Evolutionary conservation across 805 yeast genomes (phyloP).

Genomic region (Saturnispora besseyi): DNA sequence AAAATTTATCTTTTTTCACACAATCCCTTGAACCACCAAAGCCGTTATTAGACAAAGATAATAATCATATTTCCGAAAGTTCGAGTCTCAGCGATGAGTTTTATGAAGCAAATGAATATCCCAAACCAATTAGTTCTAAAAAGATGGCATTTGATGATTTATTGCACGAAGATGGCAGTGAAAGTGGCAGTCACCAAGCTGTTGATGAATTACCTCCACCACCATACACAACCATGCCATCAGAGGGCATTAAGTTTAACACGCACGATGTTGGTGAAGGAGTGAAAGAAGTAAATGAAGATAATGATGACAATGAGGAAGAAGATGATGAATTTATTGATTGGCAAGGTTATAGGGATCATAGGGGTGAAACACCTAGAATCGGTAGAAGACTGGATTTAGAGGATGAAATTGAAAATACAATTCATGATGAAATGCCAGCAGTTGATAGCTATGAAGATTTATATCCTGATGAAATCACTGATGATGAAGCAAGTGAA

Average conservation of each 20-base stretch:
- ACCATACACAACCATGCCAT: not conserved
- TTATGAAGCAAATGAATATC: slow-evolving; percentile 3
- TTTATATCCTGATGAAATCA: slow-evolving; percentile 10
- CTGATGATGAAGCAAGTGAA: slow-evolving; percentile 1
- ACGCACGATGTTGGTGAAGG: not conserved
- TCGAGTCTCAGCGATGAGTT: slow-evolving; percentile 4
- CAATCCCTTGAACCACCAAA: not conserved
- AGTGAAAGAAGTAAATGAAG: not conserved
- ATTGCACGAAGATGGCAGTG: not conserved
- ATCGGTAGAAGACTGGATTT: slow-evolving; percentile 7
- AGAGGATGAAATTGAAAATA: slow-evolving; percentile 13
- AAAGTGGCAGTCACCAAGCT: not conserved
- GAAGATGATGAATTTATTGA: not conserved
- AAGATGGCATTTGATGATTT: slow-evolving; percentile 2
- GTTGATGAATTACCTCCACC: not conserved
- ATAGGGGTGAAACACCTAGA: not conserved
- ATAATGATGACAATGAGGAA: not conserved
- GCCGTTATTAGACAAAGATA: not conserved
- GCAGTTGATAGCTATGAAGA: slow-evolving; percentile 5
- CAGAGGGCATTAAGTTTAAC: not conserved
- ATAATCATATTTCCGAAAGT: not conserved
- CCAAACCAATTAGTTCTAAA: not conserved
- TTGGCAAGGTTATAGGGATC: not conserved
- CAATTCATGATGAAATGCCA: not conserved
- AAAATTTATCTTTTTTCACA: not conserved